Evolutionary conservation across 148 eudicot species (phyloP).

Genomic region (Dysphania ambrosioides): DNA sequence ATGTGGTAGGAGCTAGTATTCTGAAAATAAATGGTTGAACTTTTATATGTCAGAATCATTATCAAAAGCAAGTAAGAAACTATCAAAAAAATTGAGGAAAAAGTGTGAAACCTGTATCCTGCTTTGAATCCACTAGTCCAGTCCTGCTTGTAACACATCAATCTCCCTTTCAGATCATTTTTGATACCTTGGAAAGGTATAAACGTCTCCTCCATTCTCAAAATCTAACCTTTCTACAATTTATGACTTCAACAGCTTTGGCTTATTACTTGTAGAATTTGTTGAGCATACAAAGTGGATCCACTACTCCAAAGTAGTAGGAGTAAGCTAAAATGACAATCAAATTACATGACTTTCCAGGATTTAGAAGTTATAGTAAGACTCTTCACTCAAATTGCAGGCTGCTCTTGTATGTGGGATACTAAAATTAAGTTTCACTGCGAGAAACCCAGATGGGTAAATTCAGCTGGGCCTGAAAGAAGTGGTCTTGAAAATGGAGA

Average conservation of each 20-base stretch:
- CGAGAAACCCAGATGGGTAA: slow-evolving; percentile 21
- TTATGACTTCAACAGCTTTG: too few species aligned
- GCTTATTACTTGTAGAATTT: too few species aligned
- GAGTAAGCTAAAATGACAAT: slow-evolving; percentile 12
- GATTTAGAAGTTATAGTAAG: not conserved
- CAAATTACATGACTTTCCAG: slow-evolving; percentile 37
- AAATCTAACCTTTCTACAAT: slow-evolving; percentile 14
- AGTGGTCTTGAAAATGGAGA: not conserved
- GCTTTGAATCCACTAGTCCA: slow-evolving; percentile 84
- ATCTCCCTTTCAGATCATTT: slow-evolving; percentile 69
- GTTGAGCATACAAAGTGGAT: too few species aligned
- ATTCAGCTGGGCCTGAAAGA: slow-evolving; percentile 6
- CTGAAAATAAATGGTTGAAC: slow-evolving; percentile 31
- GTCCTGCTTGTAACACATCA: slow-evolving; percentile 79
- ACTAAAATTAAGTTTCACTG: not conserved
- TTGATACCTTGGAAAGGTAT: slow-evolving; percentile 83
- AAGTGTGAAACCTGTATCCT: slow-evolving; percentile 61
- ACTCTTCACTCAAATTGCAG: not conserved
- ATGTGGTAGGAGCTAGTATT: slow-evolving; percentile 89
- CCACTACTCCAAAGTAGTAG: slow-evolving; percentile 16
- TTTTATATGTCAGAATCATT: not conserved
- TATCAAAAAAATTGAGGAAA: not conserved
- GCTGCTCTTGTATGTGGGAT: not conserved
- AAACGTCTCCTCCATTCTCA: slow-evolving; percentile 76
- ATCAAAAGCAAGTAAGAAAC: not conserved